phyloP scores from a whole-genome alignment of 2,329 filamentous ascomycete genomes.

The Tolypocladium ovalisporum region DNA sequence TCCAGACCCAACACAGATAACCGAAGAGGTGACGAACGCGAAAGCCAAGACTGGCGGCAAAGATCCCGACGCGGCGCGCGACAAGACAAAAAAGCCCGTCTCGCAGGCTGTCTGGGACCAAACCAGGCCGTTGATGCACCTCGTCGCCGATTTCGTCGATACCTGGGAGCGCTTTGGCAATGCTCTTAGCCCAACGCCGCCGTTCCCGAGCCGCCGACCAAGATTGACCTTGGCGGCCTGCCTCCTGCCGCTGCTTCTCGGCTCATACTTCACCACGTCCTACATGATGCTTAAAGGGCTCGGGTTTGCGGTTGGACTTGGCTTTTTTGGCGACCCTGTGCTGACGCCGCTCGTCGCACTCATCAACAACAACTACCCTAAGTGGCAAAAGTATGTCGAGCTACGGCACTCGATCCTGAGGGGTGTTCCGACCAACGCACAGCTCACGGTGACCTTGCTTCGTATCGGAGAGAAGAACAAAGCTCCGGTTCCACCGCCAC shows the following conservation, averaged over 20 bases:
- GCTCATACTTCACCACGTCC: slow-evolving; percentile 42
- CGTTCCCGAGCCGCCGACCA: slow-evolving; percentile 44
- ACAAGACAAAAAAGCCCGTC: slow-evolving; percentile 72
- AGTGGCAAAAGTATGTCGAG: slow-evolving; percentile 67
- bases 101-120: slow-evolving; percentile 67
- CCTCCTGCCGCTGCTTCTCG: slow-evolving; percentile 38
- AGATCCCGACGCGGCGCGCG: slow-evolving; percentile 32
- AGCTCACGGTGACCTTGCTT: slow-evolving; percentile 69
- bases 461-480: slow-evolving; percentile 75
- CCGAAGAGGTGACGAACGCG: slow-evolving; percentile 26
- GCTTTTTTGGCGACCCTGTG: slow-evolving; percentile 71
- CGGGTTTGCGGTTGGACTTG: slow-evolving; percentile 59
- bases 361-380: slow-evolving; percentile 51
- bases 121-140: slow-evolving; percentile 61
- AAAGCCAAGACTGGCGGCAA: slow-evolving; percentile 34
- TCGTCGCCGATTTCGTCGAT: slow-evolving; percentile 33
- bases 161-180: slow-evolving; percentile 41
- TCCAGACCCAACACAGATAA: slow-evolving; percentile 35
- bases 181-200: slow-evolving; percentile 51
- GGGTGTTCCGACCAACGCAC: slow-evolving; percentile 77
- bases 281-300: slow-evolving; percentile 54
- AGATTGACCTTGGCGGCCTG: slow-evolving; percentile 43
- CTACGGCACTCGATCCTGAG: slow-evolving; percentile 67
- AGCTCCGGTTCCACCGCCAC: slow-evolving; percentile 58
- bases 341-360: slow-evolving; percentile 48